phyloP scores from a whole-genome alignment of 2,329 filamentous ascomycete genomes.

The Pseudogymnoascus sp. region DNA sequence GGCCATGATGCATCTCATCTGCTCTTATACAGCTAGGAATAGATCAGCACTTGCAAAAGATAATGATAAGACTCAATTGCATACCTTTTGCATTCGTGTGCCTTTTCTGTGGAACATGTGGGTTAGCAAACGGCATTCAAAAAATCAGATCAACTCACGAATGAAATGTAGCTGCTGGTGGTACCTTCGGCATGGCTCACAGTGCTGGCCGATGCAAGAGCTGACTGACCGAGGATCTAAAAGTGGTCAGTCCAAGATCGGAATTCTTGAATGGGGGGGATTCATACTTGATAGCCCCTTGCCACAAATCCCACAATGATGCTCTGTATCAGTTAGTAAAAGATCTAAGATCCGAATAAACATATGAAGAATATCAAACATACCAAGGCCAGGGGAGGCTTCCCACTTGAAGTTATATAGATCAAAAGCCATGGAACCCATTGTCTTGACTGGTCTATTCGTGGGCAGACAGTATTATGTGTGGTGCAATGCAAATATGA shows the following conservation, averaged over 20 bases:
- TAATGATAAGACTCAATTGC: not conserved
- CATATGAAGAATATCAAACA: not conserved
- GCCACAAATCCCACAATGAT: constrained; percentile 24
- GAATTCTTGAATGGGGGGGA: not conserved
- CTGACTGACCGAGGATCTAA: constrained; percentile 25
- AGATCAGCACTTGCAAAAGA: constrained; percentile 10
- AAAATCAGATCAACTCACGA: constrained; percentile 18
- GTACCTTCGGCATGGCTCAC: constrained; percentile 28
- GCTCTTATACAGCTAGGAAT: constrained; percentile 23
- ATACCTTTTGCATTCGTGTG: constrained; percentile 26
- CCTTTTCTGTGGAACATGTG: constrained; percentile 19
- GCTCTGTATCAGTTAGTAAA: constrained; percentile 22
- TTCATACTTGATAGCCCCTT: constrained; percentile 20
- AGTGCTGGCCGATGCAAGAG: constrained; percentile 27
- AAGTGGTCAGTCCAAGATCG: constrained; percentile 8
- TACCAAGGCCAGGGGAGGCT: constrained; percentile 26
- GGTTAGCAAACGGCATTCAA: constrained; percentile 1
- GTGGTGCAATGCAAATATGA: not conserved
- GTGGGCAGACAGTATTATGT: not conserved
- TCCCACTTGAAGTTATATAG: constrained; percentile 24
- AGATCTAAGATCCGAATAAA: not conserved
- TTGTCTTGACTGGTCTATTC: not conserved
- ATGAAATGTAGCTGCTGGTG: constrained; percentile 29
- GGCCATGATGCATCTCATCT: constrained; percentile 26
- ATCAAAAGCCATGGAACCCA: constrained; percentile 17